Base-by-base conservation (phyloP, 495 filamentous ascomycete species). In the Aspergillus heteromorphus region DNA sequence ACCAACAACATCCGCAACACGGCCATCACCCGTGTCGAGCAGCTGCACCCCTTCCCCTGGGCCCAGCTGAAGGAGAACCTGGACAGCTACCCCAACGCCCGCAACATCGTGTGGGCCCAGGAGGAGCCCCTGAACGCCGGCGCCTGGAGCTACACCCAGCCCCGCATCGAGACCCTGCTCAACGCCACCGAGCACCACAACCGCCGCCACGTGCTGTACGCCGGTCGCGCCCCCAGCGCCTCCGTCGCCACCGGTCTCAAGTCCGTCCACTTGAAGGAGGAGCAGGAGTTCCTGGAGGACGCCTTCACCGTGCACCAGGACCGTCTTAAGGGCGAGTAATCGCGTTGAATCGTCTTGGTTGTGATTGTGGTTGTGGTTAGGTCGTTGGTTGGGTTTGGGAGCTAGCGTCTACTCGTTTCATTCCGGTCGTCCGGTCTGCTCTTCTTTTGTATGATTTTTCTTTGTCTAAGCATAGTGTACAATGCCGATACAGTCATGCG, bases 41-140 rank as follows among this genome's bases (percentile, higher is more conserved):
- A 98, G 77, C 83, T 98, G 25, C 87, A 97, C 74, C 93, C 93
- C 63, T 98, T 98, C 91, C 93, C 93, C 5, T 98, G 93, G 92
- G 86, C 88, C 60, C 89, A 92, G 76, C 83, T 98, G 41, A 85
- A 86, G 72, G 92, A 97, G 69, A 97, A 97, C 79, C 79, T 98
- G 27, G 91, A 98, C 76, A 81, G 73, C 74, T 98, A 98, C 76
- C 87, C 91, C 69, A 97, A 97, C 69, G 90, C 93, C 66, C 87
- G 95, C 79, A 88, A 91, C 57, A 92, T 98, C 55, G 89, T 97
- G 54, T 98, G 91, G 90, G 82, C 79, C 54, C 93, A 98, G 76
- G 93, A 98, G 74, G 93, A 98, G 76, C 93, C 93, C 30, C 82
- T 98, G 50, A 98, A 98, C 66, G 93, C 93, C 14, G 93, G 93